Evolutionary conservation across 225 moss, liverwort and hornwort genomes (phyloP).

Genomic region (Pseudoscleropodium purum): DNA sequence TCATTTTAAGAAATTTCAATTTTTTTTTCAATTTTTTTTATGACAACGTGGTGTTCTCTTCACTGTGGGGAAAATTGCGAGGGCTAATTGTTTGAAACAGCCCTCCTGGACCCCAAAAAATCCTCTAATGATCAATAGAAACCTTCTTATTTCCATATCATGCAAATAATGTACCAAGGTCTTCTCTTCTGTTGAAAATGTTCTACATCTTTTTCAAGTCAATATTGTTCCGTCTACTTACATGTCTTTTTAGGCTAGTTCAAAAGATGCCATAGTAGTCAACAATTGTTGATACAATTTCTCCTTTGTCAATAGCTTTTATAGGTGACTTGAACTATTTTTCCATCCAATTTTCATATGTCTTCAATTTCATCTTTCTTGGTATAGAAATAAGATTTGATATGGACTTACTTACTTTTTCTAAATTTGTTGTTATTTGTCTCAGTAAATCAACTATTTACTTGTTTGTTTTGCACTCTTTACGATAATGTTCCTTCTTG

Average conservation of each 20-base stretch:
- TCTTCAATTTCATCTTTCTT: background rate
- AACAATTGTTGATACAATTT: accelerated
- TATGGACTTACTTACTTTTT: background rate
- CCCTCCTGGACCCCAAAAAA: no score
- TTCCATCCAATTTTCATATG: accelerated
- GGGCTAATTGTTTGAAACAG: no score
- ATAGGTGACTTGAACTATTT: background rate
- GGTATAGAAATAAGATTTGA: background rate
- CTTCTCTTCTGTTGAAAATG: accelerated
- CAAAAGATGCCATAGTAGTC: background rate
- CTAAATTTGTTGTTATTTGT: background rate
- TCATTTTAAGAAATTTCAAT: no score
- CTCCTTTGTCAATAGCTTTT: background rate
- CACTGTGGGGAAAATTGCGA: no score
- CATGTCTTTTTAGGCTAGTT: background rate
- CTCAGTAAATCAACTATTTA: background rate
- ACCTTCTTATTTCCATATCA: no score
- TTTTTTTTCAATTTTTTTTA: no score
- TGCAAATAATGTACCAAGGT: no score
- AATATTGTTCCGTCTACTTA: no score
- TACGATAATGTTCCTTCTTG: background rate
- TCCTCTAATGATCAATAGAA: no score
- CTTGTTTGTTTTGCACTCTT: background rate
- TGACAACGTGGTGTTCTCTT: no score
- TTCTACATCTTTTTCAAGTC: background rate